Percentiles rank a stretch among this genome's conserved stretches.
Evolutionary conservation across 352 stramenopile species (phyloP).

Genomic region (Phytophthora citricola): DNA sequence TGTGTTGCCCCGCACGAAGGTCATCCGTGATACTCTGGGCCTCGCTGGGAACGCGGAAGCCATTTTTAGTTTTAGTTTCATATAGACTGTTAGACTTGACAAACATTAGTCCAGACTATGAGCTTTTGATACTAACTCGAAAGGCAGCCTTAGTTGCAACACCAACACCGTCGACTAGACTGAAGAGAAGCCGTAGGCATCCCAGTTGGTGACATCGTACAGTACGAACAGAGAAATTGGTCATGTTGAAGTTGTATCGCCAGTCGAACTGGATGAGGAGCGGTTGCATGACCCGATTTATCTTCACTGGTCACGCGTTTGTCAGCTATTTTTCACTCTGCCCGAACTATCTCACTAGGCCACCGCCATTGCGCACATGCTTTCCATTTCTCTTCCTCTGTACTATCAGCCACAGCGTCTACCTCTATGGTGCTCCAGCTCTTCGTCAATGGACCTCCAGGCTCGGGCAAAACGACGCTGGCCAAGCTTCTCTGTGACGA

Average conservation of each 20-base stretch:
- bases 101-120: too few relatives aligned
- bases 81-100: too few relatives aligned
- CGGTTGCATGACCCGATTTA: slow-evolving; percentile 5
- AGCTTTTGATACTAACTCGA: too few relatives aligned
- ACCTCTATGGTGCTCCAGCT: slow-evolving; percentile 62
- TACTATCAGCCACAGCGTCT: neutral
- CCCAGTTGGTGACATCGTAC: too few relatives aligned
- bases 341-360: neutral
- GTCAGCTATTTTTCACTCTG: neutral
- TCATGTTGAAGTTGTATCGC: slow-evolving; percentile 23
- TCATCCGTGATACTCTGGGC: too few relatives aligned
- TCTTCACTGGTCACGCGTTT: neutral
- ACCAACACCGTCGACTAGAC: too few relatives aligned
- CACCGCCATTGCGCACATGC: slow-evolving; percentile 2
- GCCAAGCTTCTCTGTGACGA: slow-evolving; percentile 64
- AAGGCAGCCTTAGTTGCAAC: too few relatives aligned
- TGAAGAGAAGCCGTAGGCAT: too few relatives aligned
- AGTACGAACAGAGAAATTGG: neutral
- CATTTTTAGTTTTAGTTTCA: too few relatives aligned
- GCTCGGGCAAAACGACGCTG: slow-evolving; percentile 73
- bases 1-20: too few relatives aligned
- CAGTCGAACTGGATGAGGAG: slow-evolving; percentile 4
- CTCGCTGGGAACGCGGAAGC: too few relatives aligned
- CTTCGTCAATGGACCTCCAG: slow-evolving; percentile 74
- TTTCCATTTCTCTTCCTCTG: slow-evolving; percentile 7